A percentile compares a stretch with the other conserved stretches of the same genome.
Conservation (phyloP, 768 basidiomycete species). For the Coprinellus aureogranulatus region DNA sequence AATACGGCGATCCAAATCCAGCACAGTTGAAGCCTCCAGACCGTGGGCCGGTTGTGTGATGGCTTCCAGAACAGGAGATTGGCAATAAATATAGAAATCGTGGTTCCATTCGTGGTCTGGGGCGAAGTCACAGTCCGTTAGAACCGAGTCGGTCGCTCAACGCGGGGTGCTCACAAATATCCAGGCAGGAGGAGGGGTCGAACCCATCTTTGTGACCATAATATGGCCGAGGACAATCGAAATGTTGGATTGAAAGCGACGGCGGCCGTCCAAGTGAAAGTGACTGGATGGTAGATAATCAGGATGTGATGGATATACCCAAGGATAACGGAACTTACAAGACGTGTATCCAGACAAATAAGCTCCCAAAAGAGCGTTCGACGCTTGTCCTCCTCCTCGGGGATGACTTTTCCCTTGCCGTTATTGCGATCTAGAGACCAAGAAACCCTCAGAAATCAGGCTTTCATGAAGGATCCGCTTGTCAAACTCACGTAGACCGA, state of each 20-base stretch:
- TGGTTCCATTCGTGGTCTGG: constrained; percentile 73
- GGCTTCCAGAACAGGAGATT: constrained; percentile 59
- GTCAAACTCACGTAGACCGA: constrained; percentile 54
- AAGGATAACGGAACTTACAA: constrained; percentile 35
- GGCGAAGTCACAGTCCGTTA: neutral
- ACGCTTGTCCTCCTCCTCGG: constrained; percentile 68
- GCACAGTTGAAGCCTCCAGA: constrained; percentile 46
- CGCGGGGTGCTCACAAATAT: constrained; percentile 35
- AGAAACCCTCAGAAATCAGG: constrained; percentile 3
- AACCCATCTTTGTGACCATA: constrained; percentile 40
- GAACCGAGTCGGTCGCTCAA: constrained; percentile 4
- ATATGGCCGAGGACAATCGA: constrained; percentile 54
- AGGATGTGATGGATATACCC: neutral
- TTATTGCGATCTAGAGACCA: constrained; percentile 55
- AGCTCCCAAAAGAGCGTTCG: constrained; percentile 71
- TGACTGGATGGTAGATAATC: constrained; percentile 32
- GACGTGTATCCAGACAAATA: constrained; percentile 61
- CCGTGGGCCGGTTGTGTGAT: constrained; percentile 46
- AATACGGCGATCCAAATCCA: constrained; percentile 57
- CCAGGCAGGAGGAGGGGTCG: constrained; percentile 36
- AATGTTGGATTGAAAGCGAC: constrained; percentile 57
- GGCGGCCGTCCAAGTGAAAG: constrained; percentile 69
- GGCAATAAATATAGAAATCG: constrained; percentile 55
- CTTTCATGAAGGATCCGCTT: neutral
- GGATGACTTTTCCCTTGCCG: constrained; percentile 63